A percentile compares a stretch with the other conserved stretches of the same genome.
phyloP scores from a whole-genome alignment of 805 yeast genomes.

The Lachancea kluyveri region DNA sequence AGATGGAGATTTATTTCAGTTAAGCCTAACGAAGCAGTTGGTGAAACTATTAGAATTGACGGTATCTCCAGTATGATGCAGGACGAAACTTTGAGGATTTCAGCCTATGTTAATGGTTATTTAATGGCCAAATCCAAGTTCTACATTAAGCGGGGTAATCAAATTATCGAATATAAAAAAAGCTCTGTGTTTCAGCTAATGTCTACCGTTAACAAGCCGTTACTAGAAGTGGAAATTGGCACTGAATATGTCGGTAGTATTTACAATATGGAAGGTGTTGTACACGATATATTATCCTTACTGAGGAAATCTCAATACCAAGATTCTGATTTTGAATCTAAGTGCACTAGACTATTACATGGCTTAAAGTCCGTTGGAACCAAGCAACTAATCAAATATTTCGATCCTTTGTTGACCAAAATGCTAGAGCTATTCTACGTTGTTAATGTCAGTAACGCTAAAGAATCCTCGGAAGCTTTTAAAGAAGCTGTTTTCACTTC shows the following conservation, averaged over 20 bases:
- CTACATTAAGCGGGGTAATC: constrained; percentile 40
- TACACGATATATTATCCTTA: constrained; percentile 51
- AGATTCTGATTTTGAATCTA: constrained; percentile 34
- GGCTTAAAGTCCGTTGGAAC: constrained; percentile 50
- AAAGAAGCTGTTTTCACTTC: constrained; percentile 43
- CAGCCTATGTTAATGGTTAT: constrained; percentile 58
- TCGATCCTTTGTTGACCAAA: constrained; percentile 46
- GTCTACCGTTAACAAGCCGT: constrained; percentile 35
- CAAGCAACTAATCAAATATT: constrained; percentile 48
- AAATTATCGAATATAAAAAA: constrained; percentile 43
- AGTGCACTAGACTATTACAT: constrained; percentile 41
- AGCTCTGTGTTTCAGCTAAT: constrained; percentile 40
- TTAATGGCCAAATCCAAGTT: constrained; percentile 54
- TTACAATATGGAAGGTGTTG: constrained; percentile 51
- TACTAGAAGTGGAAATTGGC: constrained; percentile 45
- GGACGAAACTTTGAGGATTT: constrained; percentile 49
- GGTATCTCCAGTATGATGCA: constrained; percentile 45
- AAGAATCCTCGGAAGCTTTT: constrained; percentile 20
- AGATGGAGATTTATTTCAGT: constrained; percentile 73
- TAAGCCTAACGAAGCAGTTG: constrained; percentile 60
- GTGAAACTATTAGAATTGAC: constrained; percentile 61
- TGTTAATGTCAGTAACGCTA: constrained; percentile 14
- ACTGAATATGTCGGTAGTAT: constrained; percentile 64
- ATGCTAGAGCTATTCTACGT: constrained; percentile 34
- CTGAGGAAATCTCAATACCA: constrained; percentile 33